Base-by-base conservation (phyloP, 2,329 filamentous ascomycete genomes). In the Apiospora hydei region DNA sequence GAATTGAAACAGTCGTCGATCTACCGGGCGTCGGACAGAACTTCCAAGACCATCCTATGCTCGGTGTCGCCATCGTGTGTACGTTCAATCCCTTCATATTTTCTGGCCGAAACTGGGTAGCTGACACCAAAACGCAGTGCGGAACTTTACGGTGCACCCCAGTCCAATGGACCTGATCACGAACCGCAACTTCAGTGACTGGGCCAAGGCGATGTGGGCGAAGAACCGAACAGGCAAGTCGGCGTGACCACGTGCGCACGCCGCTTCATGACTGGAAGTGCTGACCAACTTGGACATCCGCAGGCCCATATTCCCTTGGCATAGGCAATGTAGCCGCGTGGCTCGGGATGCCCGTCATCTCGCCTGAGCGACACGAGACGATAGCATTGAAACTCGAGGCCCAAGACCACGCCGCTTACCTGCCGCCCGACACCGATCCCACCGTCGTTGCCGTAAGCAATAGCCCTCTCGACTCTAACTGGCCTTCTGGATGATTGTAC, bases 361-460 rank as follows among this genome's bases (percentile, higher is more conserved):
- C 80, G 75, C 61, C 81, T 34, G 78, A 78, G 21, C 76, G 79
- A n/a, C 79, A 76, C 67, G 69, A 74, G 18, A 67, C 73, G 11
- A 73, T 83, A 41, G 73, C 80, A 14, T 73, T 76, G n/a, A 71
- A 70, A 38, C 78, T 81, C 21, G 67, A 71, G 1, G 70, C 76
- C 30, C 82, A 84, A 66, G 79, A 82, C 74, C 79, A 82, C 5
- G 75, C 79, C 1, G 70, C 75, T 6, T 81, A 81, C 68, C 78
- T 85, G 11, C 81, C 82, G 1, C 46, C 74, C 3, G 78, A 76
- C 38, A 79, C 79, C 11, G 77, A 83, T 69, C 74, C 79, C 0
- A 78, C 80, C 8, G 82, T 85, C 8, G 75, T 81, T 3, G 79
- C 80, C 3, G 84, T 85, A 83, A 74, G 73, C 76, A 11, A 77